Base-by-base conservation (phyloP, 768 basidiomycete species). In the Candolleomyces aberdarensis region DNA sequence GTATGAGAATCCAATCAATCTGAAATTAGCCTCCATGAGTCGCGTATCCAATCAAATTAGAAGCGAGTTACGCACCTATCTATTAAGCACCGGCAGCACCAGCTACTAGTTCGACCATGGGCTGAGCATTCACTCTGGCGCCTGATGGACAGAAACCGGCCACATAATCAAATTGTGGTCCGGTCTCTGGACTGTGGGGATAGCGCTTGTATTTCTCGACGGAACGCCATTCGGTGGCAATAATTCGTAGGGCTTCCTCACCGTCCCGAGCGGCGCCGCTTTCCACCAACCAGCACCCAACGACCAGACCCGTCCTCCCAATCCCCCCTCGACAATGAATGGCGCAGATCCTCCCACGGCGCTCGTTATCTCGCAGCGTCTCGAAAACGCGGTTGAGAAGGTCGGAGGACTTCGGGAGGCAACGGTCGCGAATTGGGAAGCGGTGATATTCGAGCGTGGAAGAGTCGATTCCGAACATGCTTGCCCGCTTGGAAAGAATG, bases 271-370 rank as follows among this genome's bases (percentile, higher is more conserved):
- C 89, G 57, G 76, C 71, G 1, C 84, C 84, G 19, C 84, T 83
- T 71, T 90, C 83, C 43, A 90, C 86, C 43, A 91, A 83, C 88
- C 88, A 91, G 69, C 89, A 91, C 14, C 89, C 88, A 47, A 81
- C 73, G 0, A 81, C 78, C 70, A 79, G 75, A 6, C 88, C 88
- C 57, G 87, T 87, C 64, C 89, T 76, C 1, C 89, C 90, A 53
- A 91, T 91, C 0, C 90, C 90, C 1, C 90, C 90, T 9, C 89
- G 81, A 69, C 90, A 92, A 67, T 92, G 90, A 5, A 92, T 89
- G 5, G 89, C 90, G n/a, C 74, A 77, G 39, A 86, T 79, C 14
- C 89, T 79, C 1, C 83, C 85, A 3, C 84, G 79, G 7, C 67
- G 68, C 62, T 85, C 81, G 65, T 88, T 88, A 67, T 87, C 85